A percentile compares a stretch with the other conserved stretches of the same genome.
phyloP scores from a whole-genome alignment of 1,284 basidiomycete species.

The Pyrrhoderma noxium region DNA sequence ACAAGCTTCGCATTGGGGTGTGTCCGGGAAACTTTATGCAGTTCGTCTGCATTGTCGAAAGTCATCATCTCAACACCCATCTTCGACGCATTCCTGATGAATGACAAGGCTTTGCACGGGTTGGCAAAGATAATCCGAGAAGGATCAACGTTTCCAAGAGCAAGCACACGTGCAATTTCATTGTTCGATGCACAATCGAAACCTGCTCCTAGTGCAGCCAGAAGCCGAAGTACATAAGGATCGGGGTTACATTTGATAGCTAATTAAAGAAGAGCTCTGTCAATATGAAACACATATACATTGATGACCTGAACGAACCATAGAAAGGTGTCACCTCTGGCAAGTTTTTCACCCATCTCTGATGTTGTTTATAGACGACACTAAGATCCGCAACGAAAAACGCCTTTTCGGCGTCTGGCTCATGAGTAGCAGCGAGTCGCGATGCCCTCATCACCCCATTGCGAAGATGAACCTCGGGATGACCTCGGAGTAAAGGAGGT shows the following conservation, averaged over 20 bases:
- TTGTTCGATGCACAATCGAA: slow-evolving; percentile 99
- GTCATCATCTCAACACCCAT: slow-evolving; percentile 89
- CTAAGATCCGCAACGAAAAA: slow-evolving; percentile 96
- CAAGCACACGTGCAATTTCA: slow-evolving; percentile 83
- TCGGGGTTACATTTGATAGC: slow-evolving; percentile 98
- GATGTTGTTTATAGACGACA: slow-evolving; percentile 81
- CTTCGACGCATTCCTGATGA: slow-evolving; percentile 80
- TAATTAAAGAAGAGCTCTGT: slow-evolving; percentile 25
- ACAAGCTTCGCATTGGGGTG: slow-evolving; percentile 86
- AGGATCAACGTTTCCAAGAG: slow-evolving; percentile 63
- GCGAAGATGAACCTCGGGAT: slow-evolving; percentile 64
- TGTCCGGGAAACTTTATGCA: slow-evolving; percentile 87
- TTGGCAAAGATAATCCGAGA: slow-evolving; percentile 95
- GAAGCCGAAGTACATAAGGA: slow-evolving; percentile 84
- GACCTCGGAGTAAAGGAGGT: slow-evolving; percentile 59
- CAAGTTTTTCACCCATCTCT: slow-evolving; percentile 76
- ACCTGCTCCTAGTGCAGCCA: slow-evolving; percentile 84
- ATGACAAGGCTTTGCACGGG: slow-evolving; percentile 95
- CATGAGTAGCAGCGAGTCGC: slow-evolving; percentile 40
- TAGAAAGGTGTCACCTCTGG: slow-evolving; percentile 91
- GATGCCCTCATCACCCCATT: slow-evolving; percentile 63
- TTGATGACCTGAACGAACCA: slow-evolving; percentile 35
- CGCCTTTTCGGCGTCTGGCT: slow-evolving; percentile 80
- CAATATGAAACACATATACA: slow-evolving; percentile 23
- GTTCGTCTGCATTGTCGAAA: slow-evolving; percentile 96